Conservation (phyloP, 177 flowering plant species). For the Telopea speciosissima region DNA sequence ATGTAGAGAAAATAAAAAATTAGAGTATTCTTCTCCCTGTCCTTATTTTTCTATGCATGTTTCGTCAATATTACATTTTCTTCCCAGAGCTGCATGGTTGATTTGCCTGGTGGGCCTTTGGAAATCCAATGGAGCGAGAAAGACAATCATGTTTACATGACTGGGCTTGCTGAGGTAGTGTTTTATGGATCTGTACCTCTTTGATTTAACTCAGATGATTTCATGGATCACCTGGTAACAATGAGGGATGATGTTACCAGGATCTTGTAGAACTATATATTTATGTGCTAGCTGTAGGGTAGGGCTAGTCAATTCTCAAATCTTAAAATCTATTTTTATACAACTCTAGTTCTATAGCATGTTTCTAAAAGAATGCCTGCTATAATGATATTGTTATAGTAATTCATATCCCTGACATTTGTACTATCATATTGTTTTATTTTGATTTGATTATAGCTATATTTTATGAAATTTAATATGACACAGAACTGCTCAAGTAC, state of each 20-base stretch:
- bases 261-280: background rate
- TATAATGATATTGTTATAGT: background rate
- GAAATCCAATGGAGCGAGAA: conserved; percentile 90
- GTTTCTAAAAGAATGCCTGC: background rate
- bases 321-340: no score
- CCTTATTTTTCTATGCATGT: background rate
- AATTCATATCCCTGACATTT: background rate
- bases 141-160: conserved; percentile 92
- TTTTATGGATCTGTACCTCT: conserved; percentile 75
- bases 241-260: background rate
- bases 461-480: conserved; percentile 19
- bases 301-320: background rate
- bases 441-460: conserved; percentile 2
- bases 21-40: background rate
- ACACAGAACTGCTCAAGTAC: no score
- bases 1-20: background rate
- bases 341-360: background rate
- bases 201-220: conserved; percentile 13
- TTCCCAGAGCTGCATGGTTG: conserved; percentile 73
- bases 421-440: background rate
- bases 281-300: conserved; percentile 19
- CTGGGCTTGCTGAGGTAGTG: conserved; percentile 85
- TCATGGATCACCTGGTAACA: background rate
- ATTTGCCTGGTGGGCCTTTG: conserved; percentile 95
- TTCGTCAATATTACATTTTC: background rate